Conservation (phyloP, 208 protist species). For the Wallacemonas sp. region DNA sequence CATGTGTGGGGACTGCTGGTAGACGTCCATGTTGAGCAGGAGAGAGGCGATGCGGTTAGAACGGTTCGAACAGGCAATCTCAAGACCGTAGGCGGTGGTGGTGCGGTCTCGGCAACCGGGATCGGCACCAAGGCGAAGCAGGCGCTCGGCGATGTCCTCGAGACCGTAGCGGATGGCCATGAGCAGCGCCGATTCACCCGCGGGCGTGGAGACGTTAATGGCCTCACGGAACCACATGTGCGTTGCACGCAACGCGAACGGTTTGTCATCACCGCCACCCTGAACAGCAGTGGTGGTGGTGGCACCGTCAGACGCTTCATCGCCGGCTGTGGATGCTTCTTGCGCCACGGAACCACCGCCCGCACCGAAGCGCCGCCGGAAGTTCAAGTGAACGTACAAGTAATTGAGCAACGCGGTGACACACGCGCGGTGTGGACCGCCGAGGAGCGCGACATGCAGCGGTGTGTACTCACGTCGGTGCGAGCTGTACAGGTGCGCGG, state of each 20-base stretch:
- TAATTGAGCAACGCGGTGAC: constrained; percentile 44
- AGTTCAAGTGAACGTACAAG: constrained; percentile 25
- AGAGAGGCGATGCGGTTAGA: constrained; percentile 52
- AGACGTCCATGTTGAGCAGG: constrained; percentile 37
- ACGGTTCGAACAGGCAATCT: constrained; percentile 72
- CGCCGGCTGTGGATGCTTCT: neutral
- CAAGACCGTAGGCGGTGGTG: constrained; percentile 58
- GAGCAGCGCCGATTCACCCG: constrained; percentile 67
- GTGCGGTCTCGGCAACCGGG: constrained; percentile 65
- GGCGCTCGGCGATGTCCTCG: constrained; percentile 41
- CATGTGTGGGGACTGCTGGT: constrained; percentile 41
- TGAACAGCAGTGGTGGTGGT: neutral
- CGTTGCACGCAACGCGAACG: neutral
- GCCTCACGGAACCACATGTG: constrained; percentile 31
- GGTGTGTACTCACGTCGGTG: constrained; percentile 59
- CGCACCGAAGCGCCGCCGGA: constrained; percentile 13
- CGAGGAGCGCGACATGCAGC: constrained; percentile 64
- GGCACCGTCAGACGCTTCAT: neutral
- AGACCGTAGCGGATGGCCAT: constrained; percentile 63
- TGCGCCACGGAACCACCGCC: neutral
- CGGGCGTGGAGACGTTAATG: constrained; percentile 57
- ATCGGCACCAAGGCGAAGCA: constrained; percentile 62
- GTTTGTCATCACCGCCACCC: neutral
- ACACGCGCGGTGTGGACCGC: constrained; percentile 29
- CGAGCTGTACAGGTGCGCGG: constrained; percentile 28